Evolutionary conservation across 495 filamentous ascomycete species (phyloP).

Genomic region (Neurospora tetraspora): DNA sequence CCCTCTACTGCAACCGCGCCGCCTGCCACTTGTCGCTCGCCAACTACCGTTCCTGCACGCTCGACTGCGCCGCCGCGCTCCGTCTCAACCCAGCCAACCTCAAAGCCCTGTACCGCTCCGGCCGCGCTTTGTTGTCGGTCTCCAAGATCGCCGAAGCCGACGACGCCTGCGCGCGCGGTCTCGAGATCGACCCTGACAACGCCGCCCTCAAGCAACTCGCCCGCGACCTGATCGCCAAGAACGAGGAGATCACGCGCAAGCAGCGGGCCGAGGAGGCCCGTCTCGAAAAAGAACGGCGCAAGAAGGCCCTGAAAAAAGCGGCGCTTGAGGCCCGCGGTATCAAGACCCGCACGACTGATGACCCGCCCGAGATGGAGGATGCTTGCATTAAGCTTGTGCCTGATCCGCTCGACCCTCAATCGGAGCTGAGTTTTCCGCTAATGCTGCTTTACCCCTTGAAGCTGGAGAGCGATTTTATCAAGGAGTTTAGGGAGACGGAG

Average conservation of each 20-base stretch:
- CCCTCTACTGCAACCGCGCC: constrained; percentile 75
- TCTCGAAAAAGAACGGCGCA: constrained; percentile 34
- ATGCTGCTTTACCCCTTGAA: constrained; percentile 75
- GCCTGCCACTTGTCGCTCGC: constrained; percentile 61
- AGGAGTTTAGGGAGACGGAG: constrained; percentile 65
- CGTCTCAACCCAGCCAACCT: constrained; percentile 66
- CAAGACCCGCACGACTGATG: constrained; percentile 49
- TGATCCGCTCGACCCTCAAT: constrained; percentile 62
- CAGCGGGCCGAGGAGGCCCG: constrained; percentile 40
- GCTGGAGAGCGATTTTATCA: constrained; percentile 80
- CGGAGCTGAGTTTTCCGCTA: constrained; percentile 61
- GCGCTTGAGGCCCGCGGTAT: constrained; percentile 73
- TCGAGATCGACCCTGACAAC: constrained; percentile 53
- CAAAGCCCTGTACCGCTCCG: constrained; percentile 83
- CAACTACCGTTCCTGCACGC: constrained; percentile 75
- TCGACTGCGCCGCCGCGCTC: constrained; percentile 73
- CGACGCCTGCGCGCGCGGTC: constrained; percentile 61
- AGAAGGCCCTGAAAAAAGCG: constrained; percentile 49
- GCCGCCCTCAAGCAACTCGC: constrained; percentile 45
- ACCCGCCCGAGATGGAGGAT: constrained; percentile 79
- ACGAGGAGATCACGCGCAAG: constrained; percentile 24
- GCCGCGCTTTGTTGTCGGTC: constrained; percentile 62
- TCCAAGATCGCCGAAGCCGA: constrained; percentile 64
- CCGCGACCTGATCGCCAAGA: constrained; percentile 42
- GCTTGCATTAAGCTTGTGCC: constrained; percentile 55